Percentiles rank a stretch among this genome's conserved stretches.
phyloP scores from a whole-genome alignment of 345 rosid species.

The Arabis alpina region DNA sequence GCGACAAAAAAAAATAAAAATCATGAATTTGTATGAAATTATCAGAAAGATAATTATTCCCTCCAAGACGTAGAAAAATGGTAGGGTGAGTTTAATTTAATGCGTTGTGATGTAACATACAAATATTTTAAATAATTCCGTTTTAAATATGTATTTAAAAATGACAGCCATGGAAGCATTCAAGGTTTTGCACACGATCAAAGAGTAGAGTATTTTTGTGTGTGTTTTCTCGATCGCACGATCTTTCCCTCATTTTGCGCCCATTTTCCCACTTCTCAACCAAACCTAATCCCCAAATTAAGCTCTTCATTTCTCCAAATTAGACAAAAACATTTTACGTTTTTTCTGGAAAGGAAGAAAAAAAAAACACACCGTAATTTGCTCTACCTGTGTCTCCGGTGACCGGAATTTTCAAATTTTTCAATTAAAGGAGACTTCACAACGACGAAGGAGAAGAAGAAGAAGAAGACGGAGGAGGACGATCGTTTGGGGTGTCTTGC shows the following conservation, averaged over 20 bases:
- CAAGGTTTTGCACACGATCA: slow-evolving; percentile 43
- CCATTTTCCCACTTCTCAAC: slow-evolving; percentile 37
- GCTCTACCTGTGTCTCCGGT: slow-evolving; percentile 27
- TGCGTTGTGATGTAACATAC: neutral
- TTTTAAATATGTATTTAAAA: neutral
- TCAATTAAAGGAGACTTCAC: slow-evolving; percentile 1
- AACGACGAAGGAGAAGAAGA: neutral
- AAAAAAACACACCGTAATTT: slow-evolving; percentile 4
- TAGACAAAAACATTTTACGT: neutral
- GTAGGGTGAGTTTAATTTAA: slow-evolving; percentile 18
- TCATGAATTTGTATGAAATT: too few species aligned
- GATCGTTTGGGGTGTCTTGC: slow-evolving; percentile 24
- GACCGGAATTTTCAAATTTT: slow-evolving; percentile 1
- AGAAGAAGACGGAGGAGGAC: neutral
- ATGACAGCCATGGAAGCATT: slow-evolving; percentile 62
- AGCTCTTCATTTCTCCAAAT: slow-evolving; percentile 24
- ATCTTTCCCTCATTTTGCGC: slow-evolving; percentile 39
- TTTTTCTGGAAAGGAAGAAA: neutral
- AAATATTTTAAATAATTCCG: too few species aligned
- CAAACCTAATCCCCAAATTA: slow-evolving; percentile 35
- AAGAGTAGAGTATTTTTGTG: neutral
- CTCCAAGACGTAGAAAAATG: slow-evolving; percentile 4
- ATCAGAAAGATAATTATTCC: too few species aligned
- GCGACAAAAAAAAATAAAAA: too few species aligned
- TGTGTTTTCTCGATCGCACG: slow-evolving; percentile 36